phyloP scores from a whole-genome alignment of 1,284 basidiomycete genomes.

The Ceratobasidium sp. region DNA sequence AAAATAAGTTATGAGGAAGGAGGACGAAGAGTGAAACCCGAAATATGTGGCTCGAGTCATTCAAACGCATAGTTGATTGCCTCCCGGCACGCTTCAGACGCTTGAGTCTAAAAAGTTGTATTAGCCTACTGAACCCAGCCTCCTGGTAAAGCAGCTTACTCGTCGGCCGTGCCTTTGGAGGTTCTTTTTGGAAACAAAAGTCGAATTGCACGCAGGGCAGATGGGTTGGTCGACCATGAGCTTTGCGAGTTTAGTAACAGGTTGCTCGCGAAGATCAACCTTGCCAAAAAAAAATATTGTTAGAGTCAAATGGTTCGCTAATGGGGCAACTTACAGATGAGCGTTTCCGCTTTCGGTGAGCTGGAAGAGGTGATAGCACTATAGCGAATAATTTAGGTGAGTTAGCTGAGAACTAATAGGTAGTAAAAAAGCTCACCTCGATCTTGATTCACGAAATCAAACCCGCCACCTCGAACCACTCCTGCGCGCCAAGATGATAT shows the following conservation, averaged over 20 bases:
- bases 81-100: constrained; percentile 27
- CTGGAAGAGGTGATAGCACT: constrained; percentile 22
- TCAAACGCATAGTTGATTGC: constrained; percentile 37
- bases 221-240: constrained; percentile 29
- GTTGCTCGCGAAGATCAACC: constrained; percentile 12
- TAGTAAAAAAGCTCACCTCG: neutral
- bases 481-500: constrained; percentile 19
- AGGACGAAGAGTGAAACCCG: too few relatives aligned
- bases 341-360: constrained; percentile 13
- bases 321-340: neutral
- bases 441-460: constrained; percentile 4
- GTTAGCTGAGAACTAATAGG: neutral
- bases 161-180: constrained; percentile 20
- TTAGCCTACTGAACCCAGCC: neutral
- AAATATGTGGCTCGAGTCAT: constrained; percentile 4
- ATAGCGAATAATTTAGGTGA: neutral
- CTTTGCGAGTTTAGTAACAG: constrained; percentile 1
- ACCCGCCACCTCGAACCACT: neutral
- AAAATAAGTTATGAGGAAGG: constrained; percentile 23
- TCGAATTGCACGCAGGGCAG: constrained; percentile 33
- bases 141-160: neutral
- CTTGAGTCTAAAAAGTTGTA: neutral
- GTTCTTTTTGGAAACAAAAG: constrained; percentile 9
- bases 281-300: neutral
- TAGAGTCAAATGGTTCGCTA: neutral